Base-by-base conservation (phyloP, 108 stramenopile species). In the Heterococcus sp. region DNA sequence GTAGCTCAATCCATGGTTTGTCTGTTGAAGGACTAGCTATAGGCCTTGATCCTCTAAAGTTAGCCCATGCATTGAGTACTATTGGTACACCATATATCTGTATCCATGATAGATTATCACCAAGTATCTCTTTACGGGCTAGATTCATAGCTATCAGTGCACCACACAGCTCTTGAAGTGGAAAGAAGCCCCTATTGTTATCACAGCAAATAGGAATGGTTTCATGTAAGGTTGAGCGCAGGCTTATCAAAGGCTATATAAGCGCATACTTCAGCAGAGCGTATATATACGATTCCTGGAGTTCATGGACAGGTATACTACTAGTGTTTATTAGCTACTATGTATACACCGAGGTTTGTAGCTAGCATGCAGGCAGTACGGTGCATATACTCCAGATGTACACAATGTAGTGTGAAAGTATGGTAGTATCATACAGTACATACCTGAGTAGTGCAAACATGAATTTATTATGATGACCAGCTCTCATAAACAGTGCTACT, bases 131-230 rank as follows among this genome's bases (percentile, higher is more conserved):
- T 40, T 92, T 82, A 30, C 92, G 88, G 31, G 94, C 96, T 65
- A 94, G 77, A 29, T 88, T 84, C 33, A 96, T 85, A n/a, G 94
- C 96, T 46, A 94, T 94, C 87, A 95, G 91, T 14, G 92, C 92
- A 27, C 93, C 96, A 77, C 96, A 96, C 1, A 95, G 86, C 86
- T 96, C 96, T 66, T 94, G 94, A 69, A 96, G 90, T 28, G 96
- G 96, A 77, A 94, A 96, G 3, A 92, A 65, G 0, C 95, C 95
- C 38, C 96, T 92, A 67, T n/a, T n/a, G n/a, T n/a, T n/a, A n/a
- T n/a, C n/a, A n/a, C n/a, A n/a, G n/a, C n/a, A n/a, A n/a, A n/a
- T n/a, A n/a, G n/a, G n/a, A n/a, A n/a, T n/a, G n/a, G n/a, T n/a
- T n/a, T n/a, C n/a, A n/a, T n/a, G n/a, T n/a, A n/a, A n/a, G n/a